Evolutionary conservation across 164 flowering plant genomes (phyloP).

Genomic region (Hamamelis virginiana): DNA sequence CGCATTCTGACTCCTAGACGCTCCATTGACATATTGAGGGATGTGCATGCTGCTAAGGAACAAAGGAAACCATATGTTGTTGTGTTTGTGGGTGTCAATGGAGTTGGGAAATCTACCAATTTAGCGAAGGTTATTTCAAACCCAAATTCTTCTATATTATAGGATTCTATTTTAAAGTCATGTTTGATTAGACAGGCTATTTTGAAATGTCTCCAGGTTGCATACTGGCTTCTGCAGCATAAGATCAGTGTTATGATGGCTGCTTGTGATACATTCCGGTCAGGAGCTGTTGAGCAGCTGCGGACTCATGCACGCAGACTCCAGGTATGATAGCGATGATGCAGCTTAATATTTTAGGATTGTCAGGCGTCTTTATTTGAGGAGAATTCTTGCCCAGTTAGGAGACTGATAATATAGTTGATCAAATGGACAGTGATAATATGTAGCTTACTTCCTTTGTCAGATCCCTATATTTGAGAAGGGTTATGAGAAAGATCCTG

Average conservation of each 20-base stretch:
- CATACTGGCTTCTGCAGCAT: slow-evolving; percentile 98
- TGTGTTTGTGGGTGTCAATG: slow-evolving; percentile 98
- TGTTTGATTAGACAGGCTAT: slow-evolving; percentile 1
- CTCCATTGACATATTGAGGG: slow-evolving; percentile 93
- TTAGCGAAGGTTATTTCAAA: slow-evolving; percentile 72
- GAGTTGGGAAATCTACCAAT: slow-evolving; percentile 97
- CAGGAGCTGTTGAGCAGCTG: slow-evolving; percentile 98
- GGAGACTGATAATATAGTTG: background rate
- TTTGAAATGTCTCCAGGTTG: slow-evolving; percentile 56
- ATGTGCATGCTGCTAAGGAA: slow-evolving; percentile 92
- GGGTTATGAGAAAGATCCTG: slow-evolving; percentile 98
- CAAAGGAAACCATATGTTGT: slow-evolving; percentile 92
- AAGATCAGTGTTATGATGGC: slow-evolving; percentile 97
- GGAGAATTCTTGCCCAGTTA: background rate
- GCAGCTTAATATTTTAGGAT: background rate
- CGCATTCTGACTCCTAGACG: slow-evolving; percentile 94
- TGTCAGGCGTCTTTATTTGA: background rate
- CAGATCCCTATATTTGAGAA: slow-evolving; percentile 96
- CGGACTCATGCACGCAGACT: slow-evolving; percentile 96
- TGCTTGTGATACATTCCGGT: slow-evolving; percentile 96
- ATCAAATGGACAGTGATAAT: background rate
- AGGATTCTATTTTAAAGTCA: background rate
- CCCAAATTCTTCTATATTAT: background rate
- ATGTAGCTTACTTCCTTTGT: slow-evolving; percentile 2
- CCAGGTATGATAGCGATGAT: slow-evolving; percentile 47